A percentile compares a stretch with the other conserved stretches of the same genome.
These are phyloP conservation scores for Hyphopichia wangnamkhiaoensis DNA, from an alignment of 1,139 yeast genomes.

Conservation along the genomic window DNA sequence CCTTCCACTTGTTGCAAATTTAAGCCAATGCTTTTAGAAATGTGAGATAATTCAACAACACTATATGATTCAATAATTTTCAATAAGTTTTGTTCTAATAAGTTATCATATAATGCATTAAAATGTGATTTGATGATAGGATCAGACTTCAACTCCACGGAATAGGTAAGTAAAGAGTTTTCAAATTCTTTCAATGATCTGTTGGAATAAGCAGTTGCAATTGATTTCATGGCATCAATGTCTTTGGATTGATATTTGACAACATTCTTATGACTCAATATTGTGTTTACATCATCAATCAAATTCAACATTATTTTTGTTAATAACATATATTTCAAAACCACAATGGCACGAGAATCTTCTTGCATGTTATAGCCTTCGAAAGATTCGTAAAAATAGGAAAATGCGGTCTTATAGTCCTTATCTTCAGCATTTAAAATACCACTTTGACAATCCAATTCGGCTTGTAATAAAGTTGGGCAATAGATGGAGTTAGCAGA, in stretches of 20 bases:
- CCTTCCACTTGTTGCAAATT: constrained; percentile 91
- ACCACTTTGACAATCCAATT: constrained; percentile 93
- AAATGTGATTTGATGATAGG: constrained; percentile 90
- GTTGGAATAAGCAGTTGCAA: constrained; percentile 85
- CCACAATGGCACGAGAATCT: constrained; percentile 69
- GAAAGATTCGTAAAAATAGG: constrained; percentile 92
- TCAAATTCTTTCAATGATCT: constrained; percentile 92
- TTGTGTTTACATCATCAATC: constrained; percentile 79
- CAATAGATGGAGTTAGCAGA: constrained; percentile 95
- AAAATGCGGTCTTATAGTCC: constrained; percentile 94
- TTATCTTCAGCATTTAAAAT: constrained; percentile 94
- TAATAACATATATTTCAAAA: constrained; percentile 86
- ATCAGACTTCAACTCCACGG: constrained; percentile 79
- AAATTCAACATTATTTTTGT: constrained; percentile 91
- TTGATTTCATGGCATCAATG: constrained; percentile 91
- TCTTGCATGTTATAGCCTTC: constrained; percentile 75
- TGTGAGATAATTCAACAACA: constrained; percentile 87
- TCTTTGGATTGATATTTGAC: constrained; percentile 72
- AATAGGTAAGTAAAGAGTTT: constrained; percentile 68
- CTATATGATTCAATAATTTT: constrained; percentile 96
- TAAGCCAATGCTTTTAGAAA: constrained; percentile 85
- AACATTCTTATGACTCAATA: constrained; percentile 78
- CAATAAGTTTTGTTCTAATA: constrained; percentile 88
- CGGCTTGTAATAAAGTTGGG: constrained; percentile 93
- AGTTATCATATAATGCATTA: constrained; percentile 87